These are phyloP conservation scores for Neurospora sp. DNA, from an alignment of 495 filamentous ascomycete species.

Conservation along the genomic window DNA sequence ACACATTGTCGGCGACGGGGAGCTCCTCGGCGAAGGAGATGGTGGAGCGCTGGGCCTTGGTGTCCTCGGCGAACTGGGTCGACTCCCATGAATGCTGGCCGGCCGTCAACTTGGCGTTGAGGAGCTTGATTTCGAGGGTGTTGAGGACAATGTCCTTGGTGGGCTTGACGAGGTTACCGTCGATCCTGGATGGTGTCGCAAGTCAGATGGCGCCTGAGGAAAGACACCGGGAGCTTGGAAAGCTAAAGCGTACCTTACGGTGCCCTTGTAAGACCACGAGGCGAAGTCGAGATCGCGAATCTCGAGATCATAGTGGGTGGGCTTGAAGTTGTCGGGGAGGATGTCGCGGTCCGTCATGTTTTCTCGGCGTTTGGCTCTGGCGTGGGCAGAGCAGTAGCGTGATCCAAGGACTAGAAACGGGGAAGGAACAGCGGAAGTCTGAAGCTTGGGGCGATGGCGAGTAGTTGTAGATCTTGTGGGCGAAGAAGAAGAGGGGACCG, in stretches of 20 bases:
- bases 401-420: background rate
- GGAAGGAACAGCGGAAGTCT: background rate
- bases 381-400: background rate
- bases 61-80: constrained; percentile 64
- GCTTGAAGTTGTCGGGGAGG: constrained; percentile 58
- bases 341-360: constrained; percentile 45
- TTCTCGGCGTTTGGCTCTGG: constrained; percentile 7
- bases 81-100: constrained; percentile 45
- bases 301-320: constrained; percentile 74
- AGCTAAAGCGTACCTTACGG: constrained; percentile 44
- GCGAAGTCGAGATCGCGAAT: constrained; percentile 68
- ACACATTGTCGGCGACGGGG: constrained; percentile 47
- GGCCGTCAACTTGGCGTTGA: constrained; percentile 38
- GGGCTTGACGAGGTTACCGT: constrained; percentile 48
- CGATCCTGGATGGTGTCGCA: constrained; percentile 25
- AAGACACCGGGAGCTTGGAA: background rate
- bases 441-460: background rate
- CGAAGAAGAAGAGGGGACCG: background rate
- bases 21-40: constrained; percentile 62
- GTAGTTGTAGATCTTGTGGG: background rate
- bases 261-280: constrained; percentile 76
- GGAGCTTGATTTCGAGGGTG: constrained; percentile 52
- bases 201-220: background rate
- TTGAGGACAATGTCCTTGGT: constrained; percentile 70
- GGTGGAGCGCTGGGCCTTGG: constrained; percentile 65